Conservation (phyloP, 768 basidiomycete genomes). For the Kwoniella dejecticola region DNA sequence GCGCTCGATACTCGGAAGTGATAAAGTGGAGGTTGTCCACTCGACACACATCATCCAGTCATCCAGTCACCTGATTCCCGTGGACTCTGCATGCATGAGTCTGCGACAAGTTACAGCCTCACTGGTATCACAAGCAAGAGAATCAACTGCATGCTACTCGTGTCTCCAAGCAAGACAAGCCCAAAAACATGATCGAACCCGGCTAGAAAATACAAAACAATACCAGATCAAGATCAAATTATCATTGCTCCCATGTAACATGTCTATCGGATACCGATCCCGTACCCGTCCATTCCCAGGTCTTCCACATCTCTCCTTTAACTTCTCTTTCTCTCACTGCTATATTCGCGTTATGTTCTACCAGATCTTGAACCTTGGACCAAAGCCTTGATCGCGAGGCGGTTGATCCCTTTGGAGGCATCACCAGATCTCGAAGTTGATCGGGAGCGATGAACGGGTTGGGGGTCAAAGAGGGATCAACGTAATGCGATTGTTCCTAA, state of each 20-base stretch:
- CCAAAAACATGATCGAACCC: no score
- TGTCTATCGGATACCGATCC: conserved; percentile 17
- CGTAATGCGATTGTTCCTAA: conserved; percentile 51
- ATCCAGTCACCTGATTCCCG: no score
- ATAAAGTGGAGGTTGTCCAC: conserved; percentile 17
- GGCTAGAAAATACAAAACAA: no score
- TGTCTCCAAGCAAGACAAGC: no score
- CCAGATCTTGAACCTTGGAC: conserved; percentile 39
- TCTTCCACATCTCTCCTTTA: conserved; percentile 51
- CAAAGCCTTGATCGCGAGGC: conserved; percentile 41
- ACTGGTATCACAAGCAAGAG: no score
- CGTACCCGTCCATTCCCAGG: conserved; percentile 52
- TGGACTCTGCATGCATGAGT: no score
- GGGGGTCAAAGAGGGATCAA: conserved; percentile 50
- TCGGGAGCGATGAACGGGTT: conserved; percentile 50
- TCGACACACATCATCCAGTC: no score
- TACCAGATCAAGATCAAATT: no score
- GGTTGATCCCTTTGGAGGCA: conserved; percentile 42
- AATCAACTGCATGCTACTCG: no score
- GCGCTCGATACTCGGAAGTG: background rate
- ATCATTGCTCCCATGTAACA: conserved; percentile 27
- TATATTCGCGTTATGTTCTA: conserved; percentile 54
- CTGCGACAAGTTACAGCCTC: no score
- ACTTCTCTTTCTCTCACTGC: conserved; percentile 48
- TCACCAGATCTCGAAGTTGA: conserved; percentile 53